Evolutionary conservation across 768 basidiomycete genomes (phyloP).

Genomic region (Naganishia friedmannii): DNA sequence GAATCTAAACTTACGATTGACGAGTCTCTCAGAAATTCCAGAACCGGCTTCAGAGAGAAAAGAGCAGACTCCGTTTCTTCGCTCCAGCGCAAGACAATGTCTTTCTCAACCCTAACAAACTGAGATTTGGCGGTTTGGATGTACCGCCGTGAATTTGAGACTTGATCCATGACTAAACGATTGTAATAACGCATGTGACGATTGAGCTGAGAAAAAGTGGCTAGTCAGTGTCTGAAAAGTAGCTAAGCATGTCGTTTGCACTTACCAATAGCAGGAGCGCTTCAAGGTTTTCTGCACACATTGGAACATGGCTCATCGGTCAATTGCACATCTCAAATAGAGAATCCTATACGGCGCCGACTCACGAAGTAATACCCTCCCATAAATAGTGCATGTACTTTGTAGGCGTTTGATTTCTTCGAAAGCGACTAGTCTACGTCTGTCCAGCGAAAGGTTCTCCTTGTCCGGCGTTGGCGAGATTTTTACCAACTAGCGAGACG

Average conservation of each 20-base stretch:
- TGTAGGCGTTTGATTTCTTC: conserved; percentile 22
- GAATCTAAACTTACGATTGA: not conserved
- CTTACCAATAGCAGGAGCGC: conserved; percentile 22
- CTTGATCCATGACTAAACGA: conserved; percentile 23
- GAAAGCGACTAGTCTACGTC: conserved; percentile 2
- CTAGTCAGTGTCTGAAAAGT: not conserved
- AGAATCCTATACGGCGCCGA: not conserved
- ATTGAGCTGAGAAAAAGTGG: conserved; percentile 10
- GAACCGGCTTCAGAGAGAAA: not conserved
- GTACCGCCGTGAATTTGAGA: conserved; percentile 16
- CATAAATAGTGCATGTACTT: conserved; percentile 5
- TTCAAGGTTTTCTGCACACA: conserved; percentile 23
- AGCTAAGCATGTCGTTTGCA: not conserved
- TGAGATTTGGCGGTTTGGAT: conserved; percentile 26
- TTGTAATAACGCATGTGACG: conserved; percentile 29
- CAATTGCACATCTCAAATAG: not conserved
- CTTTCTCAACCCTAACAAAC: conserved; percentile 27
- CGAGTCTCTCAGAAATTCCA: conserved; percentile 14
- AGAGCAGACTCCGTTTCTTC: conserved; percentile 19
- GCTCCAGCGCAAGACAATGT: conserved; percentile 28
- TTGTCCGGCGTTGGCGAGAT: conserved; percentile 10
- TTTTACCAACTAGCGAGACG: not conserved
- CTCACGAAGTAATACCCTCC: conserved; percentile 23
- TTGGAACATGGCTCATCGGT: not conserved
- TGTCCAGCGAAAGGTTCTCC: conserved; percentile 15